These are phyloP conservation scores for Nitzschia sp. DNA, from an alignment of 108 stramenopile species.

Conservation along the genomic window DNA sequence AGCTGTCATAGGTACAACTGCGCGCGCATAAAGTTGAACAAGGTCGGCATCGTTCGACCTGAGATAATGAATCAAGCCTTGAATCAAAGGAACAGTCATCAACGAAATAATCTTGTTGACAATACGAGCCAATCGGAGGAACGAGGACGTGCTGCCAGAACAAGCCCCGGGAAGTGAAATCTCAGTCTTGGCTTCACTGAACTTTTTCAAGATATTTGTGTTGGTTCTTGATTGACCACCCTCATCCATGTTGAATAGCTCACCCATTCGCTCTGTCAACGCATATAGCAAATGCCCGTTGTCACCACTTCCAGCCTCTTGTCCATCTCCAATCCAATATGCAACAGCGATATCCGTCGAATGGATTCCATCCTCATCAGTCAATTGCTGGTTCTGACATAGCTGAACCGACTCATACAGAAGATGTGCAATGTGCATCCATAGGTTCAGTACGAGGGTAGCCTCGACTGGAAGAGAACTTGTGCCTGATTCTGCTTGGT, in stretches of 20 bases:
- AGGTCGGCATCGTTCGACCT: conserved; percentile 45
- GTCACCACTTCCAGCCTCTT: conserved; percentile 57
- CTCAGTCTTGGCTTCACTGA: conserved; percentile 77
- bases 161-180: conserved; percentile 70
- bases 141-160: conserved; percentile 50
- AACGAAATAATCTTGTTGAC: conserved; percentile 61
- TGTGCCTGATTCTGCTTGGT: conserved; percentile 12
- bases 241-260: conserved; percentile 47
- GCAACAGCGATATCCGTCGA: conserved; percentile 78
- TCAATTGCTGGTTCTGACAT: conserved; percentile 41
- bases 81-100: conserved; percentile 73
- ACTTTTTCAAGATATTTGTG: conserved; percentile 62
- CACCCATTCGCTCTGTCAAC: conserved; percentile 64
- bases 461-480: conserved; percentile 62
- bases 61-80: conserved; percentile 59
- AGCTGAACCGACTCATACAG: conserved; percentile 48
- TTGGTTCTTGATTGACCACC: conserved; percentile 66
- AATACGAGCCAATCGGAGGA: conserved; percentile 41
- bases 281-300: conserved; percentile 79
- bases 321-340: conserved; percentile 84
- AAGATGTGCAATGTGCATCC: conserved; percentile 74
- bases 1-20: conserved; percentile 66
- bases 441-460: conserved; percentile 61
- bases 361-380: conserved; percentile 55
- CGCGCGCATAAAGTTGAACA: conserved; percentile 66